Evolutionary conservation across 73 alveolate species (phyloP), one percentile per base, ranked within the genome.

Genomic region (Paramecium octaurelia): DNA sequence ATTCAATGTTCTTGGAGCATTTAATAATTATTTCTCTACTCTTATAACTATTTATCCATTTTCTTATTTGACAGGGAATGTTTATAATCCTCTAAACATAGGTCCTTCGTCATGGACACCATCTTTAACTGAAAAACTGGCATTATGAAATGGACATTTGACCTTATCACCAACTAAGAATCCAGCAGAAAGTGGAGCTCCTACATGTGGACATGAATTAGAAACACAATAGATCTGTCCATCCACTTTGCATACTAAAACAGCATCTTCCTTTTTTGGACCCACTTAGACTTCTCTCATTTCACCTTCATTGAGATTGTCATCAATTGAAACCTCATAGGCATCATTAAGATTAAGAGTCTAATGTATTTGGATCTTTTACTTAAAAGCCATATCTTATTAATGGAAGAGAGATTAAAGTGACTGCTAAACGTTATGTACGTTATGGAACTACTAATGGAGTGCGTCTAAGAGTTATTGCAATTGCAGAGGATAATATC

Each of bases 111-210:
- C 98, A 23, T 93, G 93, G 43, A 50, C 95, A 36, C 99, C 99
- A 77, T 94, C 94, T 40, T 64, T 87, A 42, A 97, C 95, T 71
- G 95, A 90, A 89, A 98, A 98, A 34, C 95, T 96, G 10, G 99
- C 99, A 54, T 92, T 83, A 85, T 98, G 99, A 96, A 97, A 96
- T 34, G 99, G 99, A 92, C 99, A 96, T 83, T 95, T 57, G 24
- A 97, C 97, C 75, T 95, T 93, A 87, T 95, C 97, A 44, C 95
- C 96, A 58, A 92, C 86, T 58, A 96, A 88, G 16, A 76, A 80
- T 5, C 98, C 98, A 1, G 94, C 92, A 0, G 92, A 54, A 12
- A 97, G 92, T 7, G 98, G 97, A 36, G 97, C 98, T n/a, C 98
- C 98, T 54, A 93, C 96, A 89, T 97, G 99, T 68, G 98, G 91